These are phyloP conservation scores for Rhizophagus clarus DNA, from an alignment of 192 early-diverging fungal species.

Conservation along the genomic window DNA sequence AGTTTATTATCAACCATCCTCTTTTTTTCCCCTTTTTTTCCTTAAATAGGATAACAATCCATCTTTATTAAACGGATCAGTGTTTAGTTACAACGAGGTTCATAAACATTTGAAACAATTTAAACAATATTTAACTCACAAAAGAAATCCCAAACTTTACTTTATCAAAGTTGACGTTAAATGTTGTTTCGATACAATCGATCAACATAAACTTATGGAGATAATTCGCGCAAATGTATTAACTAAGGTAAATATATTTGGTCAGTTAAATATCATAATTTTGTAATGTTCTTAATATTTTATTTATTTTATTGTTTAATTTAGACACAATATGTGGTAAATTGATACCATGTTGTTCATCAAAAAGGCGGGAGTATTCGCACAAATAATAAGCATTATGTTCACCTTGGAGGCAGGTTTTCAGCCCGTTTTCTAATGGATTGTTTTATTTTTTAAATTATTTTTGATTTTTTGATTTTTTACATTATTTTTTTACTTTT, in stretches of 20 bases:
- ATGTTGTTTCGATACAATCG: conserved; percentile 16
- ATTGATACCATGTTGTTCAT: background rate
- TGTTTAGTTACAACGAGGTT: conserved; percentile 1
- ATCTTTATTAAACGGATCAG: background rate
- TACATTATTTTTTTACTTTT: background rate
- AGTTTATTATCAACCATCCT: background rate
- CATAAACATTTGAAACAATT: background rate
- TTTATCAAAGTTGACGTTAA: conserved; percentile 22
- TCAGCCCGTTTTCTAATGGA: background rate
- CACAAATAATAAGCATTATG: background rate
- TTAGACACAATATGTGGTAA: background rate
- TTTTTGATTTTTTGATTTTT: background rate
- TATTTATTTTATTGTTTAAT: background rate
- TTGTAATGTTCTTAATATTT: background rate
- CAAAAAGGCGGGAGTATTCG: background rate
- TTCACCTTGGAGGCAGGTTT: background rate
- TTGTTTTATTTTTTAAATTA: background rate
- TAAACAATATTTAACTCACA: background rate
- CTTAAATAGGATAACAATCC: background rate
- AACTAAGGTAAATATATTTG: background rate
- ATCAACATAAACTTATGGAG: background rate
- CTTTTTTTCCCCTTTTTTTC: too few species aligned
- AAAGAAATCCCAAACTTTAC: background rate
- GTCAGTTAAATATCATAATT: too few species aligned
- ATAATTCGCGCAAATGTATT: conserved; percentile 4